Conservation (phyloP, 192 early-diverging fungal genomes). For the Allomyces macrogynus region DNA sequence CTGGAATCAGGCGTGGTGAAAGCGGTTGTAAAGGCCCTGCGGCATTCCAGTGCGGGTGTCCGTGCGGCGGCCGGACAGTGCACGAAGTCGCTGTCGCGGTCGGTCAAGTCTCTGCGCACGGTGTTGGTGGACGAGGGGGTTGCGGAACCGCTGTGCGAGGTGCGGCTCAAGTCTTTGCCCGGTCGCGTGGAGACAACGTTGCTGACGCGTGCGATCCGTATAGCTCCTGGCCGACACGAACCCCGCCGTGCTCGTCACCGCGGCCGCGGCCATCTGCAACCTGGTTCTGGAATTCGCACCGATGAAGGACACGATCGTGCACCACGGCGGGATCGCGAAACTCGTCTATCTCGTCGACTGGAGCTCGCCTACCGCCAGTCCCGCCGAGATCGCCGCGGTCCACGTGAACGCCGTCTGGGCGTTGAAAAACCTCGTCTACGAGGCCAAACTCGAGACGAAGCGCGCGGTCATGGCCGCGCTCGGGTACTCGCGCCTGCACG, state of each 20-base stretch:
- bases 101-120: conserved; percentile 53
- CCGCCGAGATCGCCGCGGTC: conserved; percentile 18
- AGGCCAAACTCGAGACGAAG: conserved; percentile 46
- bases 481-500: conserved; percentile 34
- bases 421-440: conserved; percentile 56
- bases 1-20: conserved; percentile 62
- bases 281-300: conserved; percentile 68
- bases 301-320: conserved; percentile 50
- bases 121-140: conserved; percentile 57
- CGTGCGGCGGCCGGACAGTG: conserved; percentile 62
- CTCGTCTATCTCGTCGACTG: conserved; percentile 31
- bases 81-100: conserved; percentile 53
- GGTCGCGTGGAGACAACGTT: background rate
- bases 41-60: conserved; percentile 28
- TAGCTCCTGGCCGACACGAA: conserved; percentile 39
- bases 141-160: conserved; percentile 41
- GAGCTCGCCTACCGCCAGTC: conserved; percentile 6
- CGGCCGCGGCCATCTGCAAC: conserved; percentile 64
- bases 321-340: conserved; percentile 45
- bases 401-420: conserved; percentile 61
- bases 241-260: conserved; percentile 36
- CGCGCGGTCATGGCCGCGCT: conserved; percentile 41
- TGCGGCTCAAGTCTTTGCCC: conserved; percentile 1
- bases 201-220: too few species aligned
- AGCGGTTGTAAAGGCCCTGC: conserved; percentile 42